phyloP scores from a whole-genome alignment of 257 asterid species.

The Rauvolfia tetraphylla region DNA sequence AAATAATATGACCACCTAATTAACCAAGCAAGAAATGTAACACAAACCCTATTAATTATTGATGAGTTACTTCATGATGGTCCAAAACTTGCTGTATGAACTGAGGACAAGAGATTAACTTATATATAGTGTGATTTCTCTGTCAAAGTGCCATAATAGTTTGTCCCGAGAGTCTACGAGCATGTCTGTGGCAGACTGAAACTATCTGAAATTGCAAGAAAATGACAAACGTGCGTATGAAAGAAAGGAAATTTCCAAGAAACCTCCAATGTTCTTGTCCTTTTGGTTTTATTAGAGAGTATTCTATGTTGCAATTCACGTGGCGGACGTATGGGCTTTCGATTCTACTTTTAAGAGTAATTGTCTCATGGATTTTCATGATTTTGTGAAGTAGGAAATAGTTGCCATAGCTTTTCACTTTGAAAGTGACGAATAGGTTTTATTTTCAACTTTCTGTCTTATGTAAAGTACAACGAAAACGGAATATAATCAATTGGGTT shows the following conservation, averaged over 20 bases:
- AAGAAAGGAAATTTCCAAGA: slow-evolving; percentile 45
- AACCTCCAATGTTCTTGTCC: slow-evolving; percentile 7
- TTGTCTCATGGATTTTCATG: neutral
- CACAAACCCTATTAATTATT: neutral
- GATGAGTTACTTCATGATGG: neutral
- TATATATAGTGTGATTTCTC: neutral
- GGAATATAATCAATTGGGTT: no score
- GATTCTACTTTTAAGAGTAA: neutral
- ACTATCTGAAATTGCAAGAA: neutral
- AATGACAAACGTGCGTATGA: neutral
- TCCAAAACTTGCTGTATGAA: neutral
- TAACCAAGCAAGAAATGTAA: neutral
- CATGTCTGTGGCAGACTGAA: neutral
- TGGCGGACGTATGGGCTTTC: neutral
- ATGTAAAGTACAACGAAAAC: no score
- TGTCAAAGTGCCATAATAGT: neutral
- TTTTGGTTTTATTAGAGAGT: neutral
- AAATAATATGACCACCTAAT: neutral
- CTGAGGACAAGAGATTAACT: neutral
- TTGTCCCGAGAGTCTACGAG: neutral
- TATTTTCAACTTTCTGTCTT: neutral
- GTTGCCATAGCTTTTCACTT: neutral
- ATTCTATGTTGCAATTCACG: neutral
- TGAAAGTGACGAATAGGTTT: neutral
- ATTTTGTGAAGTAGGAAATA: neutral